Percentiles rank a stretch among this genome's conserved stretches.
Evolutionary conservation across 2,329 filamentous ascomycete genomes (phyloP).

Genomic region (Neodidymelliopsis sp.): DNA sequence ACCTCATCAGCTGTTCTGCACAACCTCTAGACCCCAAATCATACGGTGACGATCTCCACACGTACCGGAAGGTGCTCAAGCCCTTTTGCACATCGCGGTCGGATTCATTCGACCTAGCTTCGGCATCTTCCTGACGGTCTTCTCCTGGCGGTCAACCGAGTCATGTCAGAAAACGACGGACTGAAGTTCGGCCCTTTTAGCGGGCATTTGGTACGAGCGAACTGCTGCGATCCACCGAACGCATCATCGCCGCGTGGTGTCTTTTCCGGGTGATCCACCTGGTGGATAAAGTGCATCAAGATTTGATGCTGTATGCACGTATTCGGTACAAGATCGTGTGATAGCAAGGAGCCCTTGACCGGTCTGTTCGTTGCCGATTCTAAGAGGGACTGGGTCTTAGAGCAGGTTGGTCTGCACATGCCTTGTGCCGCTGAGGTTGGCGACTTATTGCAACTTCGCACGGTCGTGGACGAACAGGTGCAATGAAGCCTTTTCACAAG

Average conservation of each 20-base stretch:
- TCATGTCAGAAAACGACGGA: constrained; percentile 14
- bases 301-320: constrained; percentile 1
- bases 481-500: not conserved
- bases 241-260: constrained; percentile 19
- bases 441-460: not conserved
- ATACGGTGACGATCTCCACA: constrained; percentile 17
- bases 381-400: not conserved
- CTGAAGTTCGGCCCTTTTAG: constrained; percentile 15
- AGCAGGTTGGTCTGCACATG: not conserved
- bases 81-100: constrained; percentile 6
- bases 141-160: constrained; percentile 19
- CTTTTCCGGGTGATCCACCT: constrained; percentile 8
- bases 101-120: constrained; percentile 5
- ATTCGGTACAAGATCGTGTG: constrained; percentile 8
- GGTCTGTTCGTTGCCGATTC: not conserved
- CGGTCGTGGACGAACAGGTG: not conserved
- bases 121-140: not conserved
- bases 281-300: constrained; percentile 1
- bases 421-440: constrained; percentile 5
- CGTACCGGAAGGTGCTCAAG: constrained; percentile 15
- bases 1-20: constrained; percentile 7
- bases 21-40: constrained; percentile 2
- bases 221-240: constrained; percentile 15
- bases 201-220: constrained; percentile 12
- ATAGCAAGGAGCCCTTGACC: constrained; percentile 3